These are phyloP conservation scores for Colletotrichum simmondsii DNA, from an alignment of 2,329 filamentous ascomycete species.

Conservation along the genomic window DNA sequence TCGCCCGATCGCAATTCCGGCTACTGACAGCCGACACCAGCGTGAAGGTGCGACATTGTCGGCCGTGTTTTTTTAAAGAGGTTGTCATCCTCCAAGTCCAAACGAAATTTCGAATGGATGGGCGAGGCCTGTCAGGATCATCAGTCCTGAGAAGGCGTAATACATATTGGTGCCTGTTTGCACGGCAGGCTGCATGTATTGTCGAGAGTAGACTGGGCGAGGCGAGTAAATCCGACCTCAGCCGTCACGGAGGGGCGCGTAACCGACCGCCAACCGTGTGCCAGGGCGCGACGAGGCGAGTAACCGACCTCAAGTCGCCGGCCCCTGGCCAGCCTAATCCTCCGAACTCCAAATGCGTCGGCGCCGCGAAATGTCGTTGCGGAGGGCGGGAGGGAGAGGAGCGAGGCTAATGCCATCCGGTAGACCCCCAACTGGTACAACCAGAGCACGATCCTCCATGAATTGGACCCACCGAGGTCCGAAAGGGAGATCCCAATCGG, in stretches of 20 bases:
- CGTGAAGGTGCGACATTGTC: slow-evolving; percentile 22
- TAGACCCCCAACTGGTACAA: background rate
- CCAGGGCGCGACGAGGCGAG: background rate
- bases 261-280: background rate
- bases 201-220: background rate
- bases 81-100: slow-evolving; percentile 4
- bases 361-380: background rate
- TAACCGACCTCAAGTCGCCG: background rate
- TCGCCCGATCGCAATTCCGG: slow-evolving; percentile 5
- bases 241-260: background rate
- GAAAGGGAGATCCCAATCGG: background rate
- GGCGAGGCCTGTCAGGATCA: background rate
- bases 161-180: background rate
- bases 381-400: background rate
- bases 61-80: slow-evolving; percentile 14
- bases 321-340: background rate
- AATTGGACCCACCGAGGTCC: background rate
- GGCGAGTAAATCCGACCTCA: background rate
- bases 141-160: background rate
- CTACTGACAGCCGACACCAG: slow-evolving; percentile 17
- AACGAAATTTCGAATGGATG: background rate
- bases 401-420: background rate
- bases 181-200: background rate
- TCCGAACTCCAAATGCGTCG: background rate
- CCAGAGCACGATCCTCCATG: background rate